Percentiles rank a stretch among this genome's conserved stretches.
Evolutionary conservation across 441 rosid genomes (phyloP).

Genomic region (Metrosideros polymorpha): DNA sequence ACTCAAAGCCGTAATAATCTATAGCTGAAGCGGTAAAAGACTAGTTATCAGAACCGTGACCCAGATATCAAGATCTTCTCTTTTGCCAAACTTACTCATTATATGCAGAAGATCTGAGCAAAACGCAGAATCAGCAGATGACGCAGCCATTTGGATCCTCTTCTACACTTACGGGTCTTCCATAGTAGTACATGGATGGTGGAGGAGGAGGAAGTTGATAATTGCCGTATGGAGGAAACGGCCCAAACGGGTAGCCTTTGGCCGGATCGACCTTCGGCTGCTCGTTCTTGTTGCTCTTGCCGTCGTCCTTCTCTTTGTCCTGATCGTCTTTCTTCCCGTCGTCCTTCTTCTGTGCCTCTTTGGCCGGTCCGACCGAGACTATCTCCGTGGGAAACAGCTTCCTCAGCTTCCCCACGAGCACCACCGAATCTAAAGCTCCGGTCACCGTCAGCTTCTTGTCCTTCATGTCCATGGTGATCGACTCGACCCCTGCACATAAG

Average conservation of each 20-base stretch:
- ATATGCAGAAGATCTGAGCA: neutral
- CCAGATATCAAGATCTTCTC: neutral
- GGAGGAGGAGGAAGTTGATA: neutral
- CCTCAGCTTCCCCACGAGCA: neutral
- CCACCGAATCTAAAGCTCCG: slow-evolving; percentile 20
- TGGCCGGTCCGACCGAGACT: slow-evolving; percentile 5
- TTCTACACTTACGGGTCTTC: slow-evolving; percentile 9
- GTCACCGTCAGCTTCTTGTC: slow-evolving; percentile 48
- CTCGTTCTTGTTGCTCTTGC: neutral
- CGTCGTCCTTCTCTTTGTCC: neutral
- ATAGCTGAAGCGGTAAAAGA: neutral
- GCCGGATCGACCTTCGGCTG: neutral
- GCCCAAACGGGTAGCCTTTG: neutral
- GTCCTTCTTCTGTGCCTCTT: slow-evolving; percentile 40
- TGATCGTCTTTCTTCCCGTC: neutral
- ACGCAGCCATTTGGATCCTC: slow-evolving; percentile 46
- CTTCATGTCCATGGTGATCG: slow-evolving; percentile 41
- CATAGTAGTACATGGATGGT: neutral
- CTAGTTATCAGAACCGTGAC: neutral
- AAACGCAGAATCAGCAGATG: slow-evolving; percentile 21
- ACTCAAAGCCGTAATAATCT: neutral
- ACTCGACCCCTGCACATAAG: slow-evolving; percentile 36
- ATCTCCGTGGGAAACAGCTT: neutral
- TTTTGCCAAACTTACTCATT: neutral
- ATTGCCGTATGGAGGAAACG: neutral